These are phyloP conservation scores for Suillus placidus DNA, from an alignment of 768 basidiomycete genomes.

Conservation along the genomic window DNA sequence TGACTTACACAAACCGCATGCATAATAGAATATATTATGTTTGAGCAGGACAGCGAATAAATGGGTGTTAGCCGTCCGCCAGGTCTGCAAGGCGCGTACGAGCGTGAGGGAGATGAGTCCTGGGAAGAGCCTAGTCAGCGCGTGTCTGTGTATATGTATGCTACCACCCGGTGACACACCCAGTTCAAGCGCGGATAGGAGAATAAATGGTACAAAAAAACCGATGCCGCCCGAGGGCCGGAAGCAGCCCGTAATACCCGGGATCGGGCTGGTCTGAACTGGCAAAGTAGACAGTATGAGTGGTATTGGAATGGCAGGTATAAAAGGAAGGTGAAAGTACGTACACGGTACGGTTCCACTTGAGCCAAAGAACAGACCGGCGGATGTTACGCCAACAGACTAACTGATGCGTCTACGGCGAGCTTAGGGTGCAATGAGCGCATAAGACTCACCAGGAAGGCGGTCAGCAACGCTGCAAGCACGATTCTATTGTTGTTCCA, in stretches of 20 bases:
- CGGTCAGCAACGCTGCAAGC: neutral
- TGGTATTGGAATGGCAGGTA: neutral
- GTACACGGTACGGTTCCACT: neutral
- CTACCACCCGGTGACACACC: neutral
- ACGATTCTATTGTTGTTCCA: neutral
- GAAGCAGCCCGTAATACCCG: neutral
- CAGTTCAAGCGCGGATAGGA: neutral
- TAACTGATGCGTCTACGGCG: neutral
- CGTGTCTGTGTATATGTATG: neutral
- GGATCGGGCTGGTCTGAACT: neutral
- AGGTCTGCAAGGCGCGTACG: constrained; percentile 1
- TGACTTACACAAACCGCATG: constrained; percentile 1
- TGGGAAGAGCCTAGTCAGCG: neutral
- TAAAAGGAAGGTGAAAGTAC: neutral
- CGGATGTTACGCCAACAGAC: neutral
- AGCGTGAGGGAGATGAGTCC: neutral
- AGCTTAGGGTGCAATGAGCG: neutral
- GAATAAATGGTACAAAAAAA: neutral
- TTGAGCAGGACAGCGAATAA: neutral
- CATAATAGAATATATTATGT: neutral
- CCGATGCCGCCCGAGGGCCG: neutral
- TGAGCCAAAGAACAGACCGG: neutral
- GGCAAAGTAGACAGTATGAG: neutral
- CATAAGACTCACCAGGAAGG: neutral
- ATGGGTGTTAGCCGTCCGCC: neutral